Evolutionary conservation across 2,329 filamentous ascomycete species (phyloP).

Genomic region (Pseudogymnoascus sp.): DNA sequence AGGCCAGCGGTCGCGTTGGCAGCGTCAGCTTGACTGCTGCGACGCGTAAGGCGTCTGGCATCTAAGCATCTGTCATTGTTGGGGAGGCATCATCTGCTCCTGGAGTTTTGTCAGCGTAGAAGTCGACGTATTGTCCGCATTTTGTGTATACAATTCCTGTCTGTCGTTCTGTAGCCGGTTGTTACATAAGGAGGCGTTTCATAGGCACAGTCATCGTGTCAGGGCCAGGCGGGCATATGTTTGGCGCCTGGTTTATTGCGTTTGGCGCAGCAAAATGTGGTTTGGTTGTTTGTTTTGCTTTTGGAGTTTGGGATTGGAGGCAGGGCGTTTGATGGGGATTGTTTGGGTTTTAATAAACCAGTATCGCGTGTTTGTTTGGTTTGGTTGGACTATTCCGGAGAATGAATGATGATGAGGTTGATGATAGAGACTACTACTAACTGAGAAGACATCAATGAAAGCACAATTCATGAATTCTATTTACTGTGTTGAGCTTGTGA

Average conservation of each 20-base stretch:
- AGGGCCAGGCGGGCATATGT: not conserved
- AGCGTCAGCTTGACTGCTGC: conserved; percentile 39
- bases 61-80: conserved; percentile 17
- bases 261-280: not conserved
- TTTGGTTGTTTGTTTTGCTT: not conserved
- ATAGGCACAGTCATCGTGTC: not conserved
- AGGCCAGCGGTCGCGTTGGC: conserved; percentile 59
- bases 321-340: not conserved
- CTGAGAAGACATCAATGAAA: conserved; percentile 9
- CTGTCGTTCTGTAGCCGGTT: not conserved
- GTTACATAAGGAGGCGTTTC: not conserved
- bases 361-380: not conserved
- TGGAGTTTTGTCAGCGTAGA: conserved; percentile 14
- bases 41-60: conserved; percentile 27
- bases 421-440: conserved; percentile 10
- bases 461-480: conserved; percentile 4
- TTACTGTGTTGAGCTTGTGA: not conserved
- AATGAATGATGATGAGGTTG: conserved; percentile 9
- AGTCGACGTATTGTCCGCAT: conserved; percentile 1
- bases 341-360: not conserved
- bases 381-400: not conserved
- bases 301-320: not conserved
- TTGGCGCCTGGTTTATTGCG: not conserved
- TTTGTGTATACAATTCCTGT: not conserved
- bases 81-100: conserved; percentile 3